Base-by-base conservation (phyloP, 2,329 filamentous ascomycete species). In the Pseudocercospora crystallina region DNA sequence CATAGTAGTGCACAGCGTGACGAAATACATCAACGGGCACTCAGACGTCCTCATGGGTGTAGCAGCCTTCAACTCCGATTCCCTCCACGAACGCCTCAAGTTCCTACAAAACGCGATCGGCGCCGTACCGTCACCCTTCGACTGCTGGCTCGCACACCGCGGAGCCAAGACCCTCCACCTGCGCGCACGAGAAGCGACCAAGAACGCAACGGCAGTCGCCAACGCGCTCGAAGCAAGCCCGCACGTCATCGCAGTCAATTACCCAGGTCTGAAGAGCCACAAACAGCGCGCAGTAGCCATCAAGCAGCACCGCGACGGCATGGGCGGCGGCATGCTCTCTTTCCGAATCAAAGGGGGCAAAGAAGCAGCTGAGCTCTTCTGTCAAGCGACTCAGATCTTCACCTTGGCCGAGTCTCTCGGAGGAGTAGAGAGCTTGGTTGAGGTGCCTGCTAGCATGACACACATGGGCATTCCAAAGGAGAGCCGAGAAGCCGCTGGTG, bases 21-120 rank as follows among this genome's bases (percentile, higher is more conserved):
- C 94, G 38, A 99, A 99, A 76, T 99, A 97, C 76, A 97, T 99
- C 77, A 97, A 97, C 71, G 94, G 94, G 43, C 94, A 99, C 77
- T 84, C 80, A 2, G 94, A 99, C 71, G 94, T 99, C 8, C 85
- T 97, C 64, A 99, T 99, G 94, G 94, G 94, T 60, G 87, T 94
- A 29, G 92, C 90, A 40, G 94, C 94, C 43, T 95, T 95, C 81
- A 97, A 96, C 80, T 88, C 86, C 29, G 84, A 90, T 49, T 80
- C 83, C 13, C 79, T 99, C 61, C 84, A 85, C 68, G 77, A 85
- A 57, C 84, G 89, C 36, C 82, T 99, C 15, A 78, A 83, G 44
- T 99, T 97, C 79, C 81, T 99, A 34, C 94, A 99, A 71, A 99
- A 99, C 75, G 94, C 94, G 61, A 95, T 96, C 61, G 94, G 94